Evolutionary conservation across 805 yeast genomes (phyloP).

Genomic region (Yarrowia hollandica): DNA sequence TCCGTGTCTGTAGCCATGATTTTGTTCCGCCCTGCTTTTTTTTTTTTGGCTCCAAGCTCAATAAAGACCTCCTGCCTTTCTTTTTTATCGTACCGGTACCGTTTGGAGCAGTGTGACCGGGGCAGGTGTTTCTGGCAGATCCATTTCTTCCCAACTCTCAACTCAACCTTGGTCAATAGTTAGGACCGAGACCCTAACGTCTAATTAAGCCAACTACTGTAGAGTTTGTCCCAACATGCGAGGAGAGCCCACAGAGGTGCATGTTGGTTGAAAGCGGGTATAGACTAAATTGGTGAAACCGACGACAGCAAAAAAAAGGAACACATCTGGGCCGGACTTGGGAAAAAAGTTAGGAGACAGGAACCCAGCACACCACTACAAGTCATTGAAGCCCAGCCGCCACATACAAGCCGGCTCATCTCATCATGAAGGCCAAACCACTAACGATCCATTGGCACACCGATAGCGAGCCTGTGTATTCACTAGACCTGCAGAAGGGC

Average conservation of each 20-base stretch:
- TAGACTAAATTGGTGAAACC: slow-evolving; percentile 27
- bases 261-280: slow-evolving; percentile 3
- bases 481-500: slow-evolving; percentile 44
- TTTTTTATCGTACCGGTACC: too few species aligned
- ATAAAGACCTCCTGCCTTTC: too few species aligned
- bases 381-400: background rate
- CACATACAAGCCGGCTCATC: too few species aligned
- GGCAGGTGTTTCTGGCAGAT: background rate
- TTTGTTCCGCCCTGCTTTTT: too few species aligned
- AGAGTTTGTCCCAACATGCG: slow-evolving; percentile 27
- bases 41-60: too few species aligned
- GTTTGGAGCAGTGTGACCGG: background rate
- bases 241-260: slow-evolving; percentile 11
- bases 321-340: background rate
- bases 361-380: background rate
- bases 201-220: slow-evolving; percentile 5
- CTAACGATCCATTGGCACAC: slow-evolving; percentile 47
- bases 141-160: background rate
- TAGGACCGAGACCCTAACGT: slow-evolving; percentile 21
- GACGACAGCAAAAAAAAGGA: slow-evolving; percentile 22
- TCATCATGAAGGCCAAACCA: slow-evolving; percentile 42
- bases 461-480: slow-evolving; percentile 46
- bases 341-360: background rate
- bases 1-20: too few species aligned
- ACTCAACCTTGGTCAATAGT: slow-evolving; percentile 4